Evolutionary conservation across 129 eudicot species (phyloP).

Genomic region (Mikania micrantha): DNA sequence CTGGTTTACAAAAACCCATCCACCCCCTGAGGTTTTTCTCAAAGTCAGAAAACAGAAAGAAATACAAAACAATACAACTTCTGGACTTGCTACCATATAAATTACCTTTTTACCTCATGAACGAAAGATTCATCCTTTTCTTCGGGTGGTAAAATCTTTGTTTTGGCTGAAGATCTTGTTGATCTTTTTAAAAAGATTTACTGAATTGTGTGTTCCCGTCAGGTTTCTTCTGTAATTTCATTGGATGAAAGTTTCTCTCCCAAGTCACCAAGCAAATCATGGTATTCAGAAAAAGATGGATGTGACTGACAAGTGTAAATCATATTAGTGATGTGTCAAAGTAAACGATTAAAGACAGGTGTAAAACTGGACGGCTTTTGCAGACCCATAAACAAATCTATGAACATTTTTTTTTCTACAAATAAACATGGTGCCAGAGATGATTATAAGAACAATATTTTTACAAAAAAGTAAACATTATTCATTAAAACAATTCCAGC

Average conservation of each 20-base stretch:
- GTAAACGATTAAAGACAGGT: background rate
- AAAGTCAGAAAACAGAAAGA: slow-evolving; percentile 12
- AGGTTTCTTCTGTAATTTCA: slow-evolving; percentile 43
- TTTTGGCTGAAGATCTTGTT: slow-evolving; percentile 3
- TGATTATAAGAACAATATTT: background rate
- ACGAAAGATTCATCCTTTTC: slow-evolving; percentile 8
- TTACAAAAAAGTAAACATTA: background rate
- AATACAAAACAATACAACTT: slow-evolving; percentile 25
- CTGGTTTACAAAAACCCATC: slow-evolving; percentile 9
- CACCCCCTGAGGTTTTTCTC: slow-evolving; percentile 17
- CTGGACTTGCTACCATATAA: slow-evolving; percentile 4
- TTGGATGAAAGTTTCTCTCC: slow-evolving; percentile 64
- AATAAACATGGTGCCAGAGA: background rate
- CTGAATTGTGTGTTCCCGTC: slow-evolving; percentile 19
- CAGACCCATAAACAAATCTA: background rate
- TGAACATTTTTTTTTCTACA: background rate
- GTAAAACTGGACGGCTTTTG: background rate
- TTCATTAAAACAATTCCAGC: background rate
- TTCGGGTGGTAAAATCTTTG: slow-evolving; percentile 16
- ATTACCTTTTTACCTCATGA: slow-evolving; percentile 15
- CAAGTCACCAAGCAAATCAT: slow-evolving; percentile 78
- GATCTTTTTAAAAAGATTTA: background rate
- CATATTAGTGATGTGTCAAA: slow-evolving; percentile 10
- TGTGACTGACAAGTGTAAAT: slow-evolving; percentile 49
- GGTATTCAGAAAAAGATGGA: slow-evolving; percentile 67